phyloP scores from a whole-genome alignment of 192 early-diverging fungal genomes.

The Coemansia sp. region DNA sequence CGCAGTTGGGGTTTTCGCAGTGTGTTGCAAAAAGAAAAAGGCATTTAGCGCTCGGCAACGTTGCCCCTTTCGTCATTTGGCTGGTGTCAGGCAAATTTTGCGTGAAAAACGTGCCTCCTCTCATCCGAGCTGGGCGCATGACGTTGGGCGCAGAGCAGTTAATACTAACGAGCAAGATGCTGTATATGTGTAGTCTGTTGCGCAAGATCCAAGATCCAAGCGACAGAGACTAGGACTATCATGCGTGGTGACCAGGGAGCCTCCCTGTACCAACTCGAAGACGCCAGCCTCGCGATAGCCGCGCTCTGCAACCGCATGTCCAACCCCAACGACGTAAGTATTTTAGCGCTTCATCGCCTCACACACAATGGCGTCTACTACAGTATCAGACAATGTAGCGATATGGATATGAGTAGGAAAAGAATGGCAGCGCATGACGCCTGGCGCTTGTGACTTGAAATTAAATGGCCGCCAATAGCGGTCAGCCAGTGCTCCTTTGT shows the following conservation, averaged over 20 bases:
- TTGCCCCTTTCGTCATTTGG: not conserved
- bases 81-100: not conserved
- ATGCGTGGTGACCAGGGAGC: conserved; percentile 41
- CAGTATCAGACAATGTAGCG: not conserved
- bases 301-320: conserved; percentile 37
- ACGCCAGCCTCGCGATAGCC: conserved; percentile 38
- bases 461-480: not conserved
- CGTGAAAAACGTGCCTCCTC: not conserved
- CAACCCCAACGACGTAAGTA: conserved; percentile 34
- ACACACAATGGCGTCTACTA: not conserved
- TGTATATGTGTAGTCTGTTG: conserved; percentile 15
- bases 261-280: conserved; percentile 41
- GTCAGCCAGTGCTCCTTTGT: not conserved
- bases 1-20: not conserved
- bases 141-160: not conserved
- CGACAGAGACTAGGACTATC: conserved; percentile 1
- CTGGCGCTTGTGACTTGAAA: conserved; percentile 3
- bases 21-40: not conserved
- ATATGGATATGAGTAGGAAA: too few relatives aligned
- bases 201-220: conserved; percentile 1
- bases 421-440: conserved; percentile 1
- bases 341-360: not conserved
- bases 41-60: not conserved
- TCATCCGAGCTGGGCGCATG: not conserved
- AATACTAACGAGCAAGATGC: not conserved